Percentiles rank a stretch among this genome's conserved stretches.
phyloP scores from a whole-genome alignment of 1,284 basidiomycete genomes.

The Leccinum angustisporum region DNA sequence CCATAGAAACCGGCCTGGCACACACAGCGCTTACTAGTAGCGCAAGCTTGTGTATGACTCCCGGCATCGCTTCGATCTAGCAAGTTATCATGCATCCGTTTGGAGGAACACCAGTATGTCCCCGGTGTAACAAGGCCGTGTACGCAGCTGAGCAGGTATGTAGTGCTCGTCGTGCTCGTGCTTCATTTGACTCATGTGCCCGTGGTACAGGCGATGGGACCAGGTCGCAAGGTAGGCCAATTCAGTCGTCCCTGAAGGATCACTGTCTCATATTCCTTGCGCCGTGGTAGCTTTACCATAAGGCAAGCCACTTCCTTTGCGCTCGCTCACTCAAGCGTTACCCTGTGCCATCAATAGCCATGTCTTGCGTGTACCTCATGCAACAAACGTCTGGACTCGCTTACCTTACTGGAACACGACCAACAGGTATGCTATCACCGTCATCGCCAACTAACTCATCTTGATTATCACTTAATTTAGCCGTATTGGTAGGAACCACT shows the following conservation, averaged over 20 bases:
- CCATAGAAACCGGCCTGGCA: background rate
- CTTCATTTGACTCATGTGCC: constrained; percentile 6
- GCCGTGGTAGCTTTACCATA: constrained; percentile 66
- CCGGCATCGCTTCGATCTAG: constrained; percentile 7
- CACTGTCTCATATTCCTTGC: constrained; percentile 3
- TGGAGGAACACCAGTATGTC: constrained; percentile 63
- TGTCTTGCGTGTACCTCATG: constrained; percentile 72
- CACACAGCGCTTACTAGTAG: background rate
- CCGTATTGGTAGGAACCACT: constrained; percentile 32
- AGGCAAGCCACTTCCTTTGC: constrained; percentile 42
- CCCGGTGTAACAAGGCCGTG: constrained; percentile 65
- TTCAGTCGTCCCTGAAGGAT: constrained; percentile 6
- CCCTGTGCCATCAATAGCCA: constrained; percentile 37
- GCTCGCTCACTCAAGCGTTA: constrained; percentile 8
- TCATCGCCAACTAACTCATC: constrained; percentile 7
- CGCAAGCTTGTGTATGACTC: background rate
- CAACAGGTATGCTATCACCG: constrained; percentile 52
- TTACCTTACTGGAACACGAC: constrained; percentile 72
- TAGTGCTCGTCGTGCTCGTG: constrained; percentile 2
- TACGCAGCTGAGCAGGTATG: constrained; percentile 81
- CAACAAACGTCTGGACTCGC: constrained; percentile 72
- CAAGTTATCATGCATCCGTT: constrained; percentile 58
- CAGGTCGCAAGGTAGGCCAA: constrained; percentile 68
- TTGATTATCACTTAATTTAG: constrained; percentile 15
- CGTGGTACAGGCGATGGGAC: constrained; percentile 65